Conservation (phyloP, 2,329 filamentous ascomycete genomes). For the Biscogniauxia mediterranea region DNA sequence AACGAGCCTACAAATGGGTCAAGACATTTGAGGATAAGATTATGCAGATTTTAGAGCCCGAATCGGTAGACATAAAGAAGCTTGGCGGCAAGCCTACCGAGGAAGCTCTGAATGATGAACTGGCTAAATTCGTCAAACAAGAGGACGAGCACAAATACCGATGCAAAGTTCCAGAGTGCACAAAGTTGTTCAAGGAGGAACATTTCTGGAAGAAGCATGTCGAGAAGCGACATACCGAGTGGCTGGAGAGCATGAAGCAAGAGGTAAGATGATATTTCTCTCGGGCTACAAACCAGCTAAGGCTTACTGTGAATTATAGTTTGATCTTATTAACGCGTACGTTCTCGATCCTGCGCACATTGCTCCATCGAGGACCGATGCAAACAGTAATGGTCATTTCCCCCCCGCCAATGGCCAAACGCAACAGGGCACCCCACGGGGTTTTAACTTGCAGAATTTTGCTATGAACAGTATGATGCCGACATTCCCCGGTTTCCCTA, state of each 20-base stretch:
- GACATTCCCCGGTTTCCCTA: constrained; percentile 58
- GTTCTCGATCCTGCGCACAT: constrained; percentile 94
- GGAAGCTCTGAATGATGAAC: constrained; percentile 82
- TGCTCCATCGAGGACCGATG: constrained; percentile 86
- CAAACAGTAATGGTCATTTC: constrained; percentile 95
- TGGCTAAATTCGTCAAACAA: constrained; percentile 87
- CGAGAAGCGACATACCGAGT: constrained; percentile 91
- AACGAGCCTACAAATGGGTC: constrained; percentile 97
- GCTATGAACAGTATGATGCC: constrained; percentile 57
- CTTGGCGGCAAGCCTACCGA: constrained; percentile 85
- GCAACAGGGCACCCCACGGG: constrained; percentile 80
- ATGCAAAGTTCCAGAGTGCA: constrained; percentile 94
- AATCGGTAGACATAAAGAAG: constrained; percentile 82
- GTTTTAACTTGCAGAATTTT: constrained; percentile 82
- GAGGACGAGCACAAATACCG: constrained; percentile 97
- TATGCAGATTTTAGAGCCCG: constrained; percentile 86
- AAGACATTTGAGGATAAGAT: constrained; percentile 98
- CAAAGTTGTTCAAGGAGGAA: constrained; percentile 95
- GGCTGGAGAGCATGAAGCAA: constrained; percentile 74
- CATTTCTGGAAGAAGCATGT: constrained; percentile 98
- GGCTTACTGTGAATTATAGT: constrained; percentile 51
- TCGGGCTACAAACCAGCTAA: neutral
- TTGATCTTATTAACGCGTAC: constrained; percentile 89
- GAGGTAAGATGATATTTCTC: constrained; percentile 61
- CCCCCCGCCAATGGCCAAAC: constrained; percentile 74